These are phyloP conservation scores for Cercospora berteroae DNA, from an alignment of 2,329 filamentous ascomycete genomes.

Conservation along the genomic window DNA sequence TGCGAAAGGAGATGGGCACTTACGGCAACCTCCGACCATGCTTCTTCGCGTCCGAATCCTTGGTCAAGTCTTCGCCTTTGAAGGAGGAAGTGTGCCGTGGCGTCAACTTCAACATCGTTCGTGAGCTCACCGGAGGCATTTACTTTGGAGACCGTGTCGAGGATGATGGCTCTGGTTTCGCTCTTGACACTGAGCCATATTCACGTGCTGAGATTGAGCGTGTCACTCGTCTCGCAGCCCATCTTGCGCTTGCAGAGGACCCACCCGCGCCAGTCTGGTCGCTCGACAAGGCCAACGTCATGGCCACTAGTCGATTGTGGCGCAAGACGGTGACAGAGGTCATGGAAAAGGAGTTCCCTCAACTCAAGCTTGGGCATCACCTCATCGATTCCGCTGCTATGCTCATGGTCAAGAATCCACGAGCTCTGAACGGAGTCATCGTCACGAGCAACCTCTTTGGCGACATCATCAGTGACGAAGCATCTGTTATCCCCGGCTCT, in stretches of 20 bases:
- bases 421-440: constrained; percentile 81
- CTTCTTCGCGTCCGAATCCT: constrained; percentile 85
- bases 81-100: constrained; percentile 82
- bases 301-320: constrained; percentile 88
- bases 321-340: constrained; percentile 80
- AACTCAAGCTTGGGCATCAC: constrained; percentile 80
- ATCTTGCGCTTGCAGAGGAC: constrained; percentile 73
- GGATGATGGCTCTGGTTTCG: constrained; percentile 69
- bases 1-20: constrained; percentile 89
- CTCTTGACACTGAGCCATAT: constrained; percentile 85
- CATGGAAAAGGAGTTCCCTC: constrained; percentile 84
- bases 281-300: constrained; percentile 94
- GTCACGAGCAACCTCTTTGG: constrained; percentile 94
- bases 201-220: constrained; percentile 82
- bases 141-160: constrained; percentile 92
- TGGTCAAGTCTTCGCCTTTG: constrained; percentile 81
- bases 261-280: constrained; percentile 78
- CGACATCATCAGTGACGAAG: constrained; percentile 94
- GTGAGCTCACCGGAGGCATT: constrained; percentile 87
- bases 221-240: constrained; percentile 75
- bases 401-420: constrained; percentile 94
- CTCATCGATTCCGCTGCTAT: constrained; percentile 96
- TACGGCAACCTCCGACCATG: constrained; percentile 96
- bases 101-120: constrained; percentile 88
- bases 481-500: constrained; percentile 87